These are phyloP conservation scores for Naganishia onofrii DNA, from an alignment of 768 basidiomycete species.

Conservation along the genomic window DNA sequence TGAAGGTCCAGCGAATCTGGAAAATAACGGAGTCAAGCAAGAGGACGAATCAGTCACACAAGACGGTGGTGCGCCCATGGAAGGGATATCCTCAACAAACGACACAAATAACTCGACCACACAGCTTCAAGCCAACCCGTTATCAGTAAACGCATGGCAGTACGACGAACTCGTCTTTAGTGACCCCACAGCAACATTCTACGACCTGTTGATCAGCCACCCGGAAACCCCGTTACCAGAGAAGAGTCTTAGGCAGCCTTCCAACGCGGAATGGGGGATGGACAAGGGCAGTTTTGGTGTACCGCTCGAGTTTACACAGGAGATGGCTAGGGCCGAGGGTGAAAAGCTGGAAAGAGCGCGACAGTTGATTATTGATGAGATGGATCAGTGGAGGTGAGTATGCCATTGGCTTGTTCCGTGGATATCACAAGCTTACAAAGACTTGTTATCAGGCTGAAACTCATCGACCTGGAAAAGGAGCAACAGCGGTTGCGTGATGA, in stretches of 20 bases:
- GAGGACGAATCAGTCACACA: not conserved
- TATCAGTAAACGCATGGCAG: slow-evolving; percentile 86
- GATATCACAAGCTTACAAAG: slow-evolving; percentile 20
- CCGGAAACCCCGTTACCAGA: slow-evolving; percentile 75
- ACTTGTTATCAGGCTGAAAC: slow-evolving; percentile 49
- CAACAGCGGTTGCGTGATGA: slow-evolving; percentile 65
- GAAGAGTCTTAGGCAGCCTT: slow-evolving; percentile 27
- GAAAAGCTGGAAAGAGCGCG: slow-evolving; percentile 75
- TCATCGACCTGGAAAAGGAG: slow-evolving; percentile 82
- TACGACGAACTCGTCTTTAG: slow-evolving; percentile 97
- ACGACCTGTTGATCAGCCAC: slow-evolving; percentile 73
- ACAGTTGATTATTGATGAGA: slow-evolving; percentile 68
- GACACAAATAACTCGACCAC: not conserved
- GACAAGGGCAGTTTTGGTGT: slow-evolving; percentile 59
- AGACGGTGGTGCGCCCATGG: not conserved
- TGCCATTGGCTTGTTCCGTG: not conserved
- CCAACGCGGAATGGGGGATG: slow-evolving; percentile 58
- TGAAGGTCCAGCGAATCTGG: slow-evolving; percentile 10
- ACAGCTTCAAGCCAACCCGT: slow-evolving; percentile 20
- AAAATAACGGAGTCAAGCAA: not conserved
- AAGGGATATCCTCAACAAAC: not conserved
- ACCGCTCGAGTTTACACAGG: slow-evolving; percentile 75
- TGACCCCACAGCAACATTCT: slow-evolving; percentile 84
- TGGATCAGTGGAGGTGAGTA: slow-evolving; percentile 69
- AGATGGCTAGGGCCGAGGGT: slow-evolving; percentile 83